Evolutionary conservation across 192 early-diverging fungal species (phyloP).

Genomic region (Podila verticillata): DNA sequence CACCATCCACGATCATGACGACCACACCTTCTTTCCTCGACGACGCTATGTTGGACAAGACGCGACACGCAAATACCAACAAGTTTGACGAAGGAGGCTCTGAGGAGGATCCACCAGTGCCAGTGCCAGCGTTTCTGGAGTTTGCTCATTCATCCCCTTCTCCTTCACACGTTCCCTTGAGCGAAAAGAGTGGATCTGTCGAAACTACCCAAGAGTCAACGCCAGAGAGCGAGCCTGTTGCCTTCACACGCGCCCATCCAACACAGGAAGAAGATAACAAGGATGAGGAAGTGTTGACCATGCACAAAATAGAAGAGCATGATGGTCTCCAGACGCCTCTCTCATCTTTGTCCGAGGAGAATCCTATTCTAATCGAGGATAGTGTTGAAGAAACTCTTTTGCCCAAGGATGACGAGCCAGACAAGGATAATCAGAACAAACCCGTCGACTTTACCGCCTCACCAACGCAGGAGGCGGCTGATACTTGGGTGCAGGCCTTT

Average conservation of each 20-base stretch:
- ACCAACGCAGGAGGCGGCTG: not conserved
- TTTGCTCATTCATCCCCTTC: not conserved
- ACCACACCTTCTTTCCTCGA: not conserved
- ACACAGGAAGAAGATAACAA: not conserved
- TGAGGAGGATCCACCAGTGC: not conserved
- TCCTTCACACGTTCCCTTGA: not conserved
- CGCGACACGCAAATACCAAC: not conserved
- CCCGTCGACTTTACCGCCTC: not conserved
- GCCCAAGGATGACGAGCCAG: not conserved
- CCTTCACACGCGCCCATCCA: not conserved
- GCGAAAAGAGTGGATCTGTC: not conserved
- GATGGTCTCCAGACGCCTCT: not conserved
- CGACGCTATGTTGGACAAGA: not conserved
- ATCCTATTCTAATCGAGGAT: no score
- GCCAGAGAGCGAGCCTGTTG: not conserved
- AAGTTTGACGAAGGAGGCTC: not conserved
- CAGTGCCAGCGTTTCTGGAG: not conserved
- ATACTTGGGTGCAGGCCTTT: constrained; percentile 22
- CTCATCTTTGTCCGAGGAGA: not conserved
- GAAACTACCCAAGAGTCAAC: not conserved
- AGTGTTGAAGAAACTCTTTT: not conserved
- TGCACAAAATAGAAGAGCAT: not conserved
- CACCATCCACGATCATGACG: not conserved
- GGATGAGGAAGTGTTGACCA: not conserved
- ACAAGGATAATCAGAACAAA: not conserved